Evolutionary conservation across 2,329 filamentous ascomycete genomes (phyloP), one percentile per base, ranked within the genome.

Genomic region (Cercospora zeae-maydis): DNA sequence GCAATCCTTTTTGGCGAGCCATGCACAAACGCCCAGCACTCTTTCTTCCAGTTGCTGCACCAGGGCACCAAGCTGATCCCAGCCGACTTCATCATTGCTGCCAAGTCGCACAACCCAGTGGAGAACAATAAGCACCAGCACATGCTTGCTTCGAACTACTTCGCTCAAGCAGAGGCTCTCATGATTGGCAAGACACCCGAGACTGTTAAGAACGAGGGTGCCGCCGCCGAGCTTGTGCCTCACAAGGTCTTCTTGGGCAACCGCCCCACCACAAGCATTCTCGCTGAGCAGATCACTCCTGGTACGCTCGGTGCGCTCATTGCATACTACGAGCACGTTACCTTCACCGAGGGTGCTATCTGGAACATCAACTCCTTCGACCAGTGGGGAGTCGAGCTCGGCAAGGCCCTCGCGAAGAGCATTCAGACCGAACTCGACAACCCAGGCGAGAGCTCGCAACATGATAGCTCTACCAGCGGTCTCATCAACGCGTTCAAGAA

Each of bases 331-430:
- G 95, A 99, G 84, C 95, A 99, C 81, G 81, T 98, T 66, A 98
- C 95, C 61, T 99, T 99, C 79, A 96, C 91, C 37, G 95, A 99
- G 82, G 95, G 95, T 73, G 93, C 93, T 58, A 84, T 99, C 76
- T 99, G 95, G 95, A 96, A 98, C 82, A 96, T 99, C 84, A 99
- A 99, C 86, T 92, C 89, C 75, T 99, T 98, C 76, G 95, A 99
- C 81, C 95, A 99, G 84, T 99, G 95, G 95, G 95, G 95, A 80
- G 95, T 99, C 49, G 95, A 99, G 84, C 83, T 99, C 66, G 95
- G 95, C 78, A 99, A 99, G 88, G 88, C 89, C 42, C 82, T 99
- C 69, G 95, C 95, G 66, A 98, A 84, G 79, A 83, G 83, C 75
- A 84, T 79, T 63, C 75, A 80, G 67, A 77, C 80, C 74, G 95